Evolutionary conservation across 78 protist species (phyloP), one percentile per base, ranked within the genome.

Genomic region (Polysphondylium violaceum): DNA sequence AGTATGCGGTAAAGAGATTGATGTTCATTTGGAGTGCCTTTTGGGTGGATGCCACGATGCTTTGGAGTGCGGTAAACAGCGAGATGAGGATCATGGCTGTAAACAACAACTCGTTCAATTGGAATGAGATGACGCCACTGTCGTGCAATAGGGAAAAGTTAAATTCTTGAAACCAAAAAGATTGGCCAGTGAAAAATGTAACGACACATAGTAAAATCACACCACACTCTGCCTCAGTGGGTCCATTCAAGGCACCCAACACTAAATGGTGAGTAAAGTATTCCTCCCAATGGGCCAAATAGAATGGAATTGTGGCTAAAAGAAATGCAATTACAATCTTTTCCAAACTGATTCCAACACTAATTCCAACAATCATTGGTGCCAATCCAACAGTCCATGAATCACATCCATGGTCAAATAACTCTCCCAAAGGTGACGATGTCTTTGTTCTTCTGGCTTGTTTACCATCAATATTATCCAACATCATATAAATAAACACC

Each of bases 391-490:
- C 75, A 53, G 74, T 71, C 14, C 60, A 63, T n/a, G 79, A 74
- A 61, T 74, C 85, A 14, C 85, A 71, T 63, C 94, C 94, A 68
- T 88, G 94, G 38, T 88, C 94, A 9, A 88, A 74, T 14, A 74
- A 38, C 35, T 88, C 94, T 0, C 94, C 94, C 2, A 88, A 44
- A 68, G 94, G 89, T 17, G 94, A 74, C 17, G 94, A 88, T 17
- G 94, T 71, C 23, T 68, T 68, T 2, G 94, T 88, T 58, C 94
- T 63, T 68, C 79, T 59, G 9, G 94, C 94, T 64, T 88, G 94
- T 64, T 88, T 88, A 50, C 94, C 94, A 68, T 88, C 94, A 29
- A 88, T 88, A 38, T 88, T 88, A 41, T 88, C 94, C 85, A 88
- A 64, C 86, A 77, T 88, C 71, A 77, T 50, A 74, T 88, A 88